These are phyloP conservation scores for Dendrocalamus sinicus DNA, from an alignment of 176 grass and related monocot species.

Conservation along the genomic window DNA sequence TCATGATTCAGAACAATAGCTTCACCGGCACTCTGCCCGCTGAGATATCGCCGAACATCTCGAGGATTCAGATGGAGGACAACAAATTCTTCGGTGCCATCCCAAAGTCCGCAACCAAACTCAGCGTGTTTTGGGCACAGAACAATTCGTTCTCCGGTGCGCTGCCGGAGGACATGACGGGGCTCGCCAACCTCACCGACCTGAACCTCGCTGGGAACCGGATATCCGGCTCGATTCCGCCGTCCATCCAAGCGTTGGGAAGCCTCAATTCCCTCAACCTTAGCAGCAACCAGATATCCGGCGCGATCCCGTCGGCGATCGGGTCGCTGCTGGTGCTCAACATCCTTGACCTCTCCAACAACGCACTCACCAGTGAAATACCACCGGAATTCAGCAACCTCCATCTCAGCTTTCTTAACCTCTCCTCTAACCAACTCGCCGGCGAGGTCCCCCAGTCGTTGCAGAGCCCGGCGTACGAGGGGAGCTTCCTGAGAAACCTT, in stretches of 20 bases:
- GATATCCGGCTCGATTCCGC: conserved; percentile 53
- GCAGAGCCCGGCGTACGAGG: conserved; percentile 23
- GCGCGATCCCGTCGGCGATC: conserved; percentile 49
- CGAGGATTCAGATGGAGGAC: conserved; percentile 44
- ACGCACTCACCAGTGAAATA: conserved; percentile 22
- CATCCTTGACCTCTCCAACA: conserved; percentile 66
- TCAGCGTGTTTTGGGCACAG: conserved; percentile 23
- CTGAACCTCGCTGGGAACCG: conserved; percentile 40
- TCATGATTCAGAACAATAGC: conserved; percentile 50
- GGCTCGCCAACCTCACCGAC: conserved; percentile 13
- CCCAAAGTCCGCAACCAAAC: neutral
- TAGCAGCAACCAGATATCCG: conserved; percentile 52
- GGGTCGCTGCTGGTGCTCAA: conserved; percentile 47
- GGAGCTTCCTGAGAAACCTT: conserved; percentile 54
- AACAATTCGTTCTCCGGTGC: conserved; percentile 49
- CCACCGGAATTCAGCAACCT: conserved; percentile 53
- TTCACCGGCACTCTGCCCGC: conserved; percentile 55
- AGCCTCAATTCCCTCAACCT: conserved; percentile 41
- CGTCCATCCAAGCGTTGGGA: neutral
- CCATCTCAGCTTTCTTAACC: conserved; percentile 47
- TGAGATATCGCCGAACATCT: conserved; percentile 39
- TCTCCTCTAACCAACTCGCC: conserved; percentile 64
- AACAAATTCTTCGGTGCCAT: conserved; percentile 54
- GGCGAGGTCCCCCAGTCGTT: conserved; percentile 52
- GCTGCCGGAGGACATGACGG: conserved; percentile 9